These are phyloP conservation scores for Mycena belliarum DNA, from an alignment of 768 basidiomycete genomes.

Conservation along the genomic window DNA sequence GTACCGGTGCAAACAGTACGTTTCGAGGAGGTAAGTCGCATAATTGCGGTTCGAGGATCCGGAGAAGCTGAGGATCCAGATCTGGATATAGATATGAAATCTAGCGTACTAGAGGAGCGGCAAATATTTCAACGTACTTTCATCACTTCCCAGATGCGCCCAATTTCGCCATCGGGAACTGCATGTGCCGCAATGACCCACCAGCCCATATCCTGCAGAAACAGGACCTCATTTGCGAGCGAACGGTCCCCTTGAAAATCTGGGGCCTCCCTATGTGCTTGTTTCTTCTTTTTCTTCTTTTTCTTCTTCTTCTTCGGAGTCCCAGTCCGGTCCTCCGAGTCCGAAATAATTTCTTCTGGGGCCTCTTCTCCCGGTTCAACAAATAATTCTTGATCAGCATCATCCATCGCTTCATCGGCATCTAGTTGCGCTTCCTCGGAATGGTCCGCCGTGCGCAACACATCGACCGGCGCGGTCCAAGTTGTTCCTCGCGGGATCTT, in stretches of 20 bases:
- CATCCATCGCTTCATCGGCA: background rate
- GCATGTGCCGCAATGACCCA: constrained; percentile 10
- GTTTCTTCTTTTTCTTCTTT: background rate
- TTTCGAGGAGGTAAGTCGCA: constrained; percentile 9
- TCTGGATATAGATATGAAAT: background rate
- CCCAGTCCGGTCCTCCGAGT: background rate
- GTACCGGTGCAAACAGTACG: constrained; percentile 16
- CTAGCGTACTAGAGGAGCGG: too few relatives aligned
- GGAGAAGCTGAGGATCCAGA: constrained; percentile 6
- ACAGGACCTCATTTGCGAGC: constrained; percentile 7
- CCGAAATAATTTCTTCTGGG: background rate
- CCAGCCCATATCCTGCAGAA: constrained; percentile 13
- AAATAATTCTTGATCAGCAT: background rate
- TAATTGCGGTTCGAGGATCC: constrained; percentile 8
- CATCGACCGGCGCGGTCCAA: background rate
- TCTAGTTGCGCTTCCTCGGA: background rate
- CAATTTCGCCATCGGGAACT: constrained; percentile 3
- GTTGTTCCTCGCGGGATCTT: background rate
- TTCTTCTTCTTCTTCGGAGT: too few relatives aligned
- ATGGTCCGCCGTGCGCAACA: background rate
- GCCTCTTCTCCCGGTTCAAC: constrained; percentile 1
- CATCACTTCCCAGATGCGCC: constrained; percentile 6
- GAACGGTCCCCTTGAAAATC: constrained; percentile 14
- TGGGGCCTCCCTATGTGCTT: background rate
- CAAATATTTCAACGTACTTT: background rate